Base-by-base conservation (phyloP, 176 grass and related monocot genomes). In the Puccinellia tenuiflora region DNA sequence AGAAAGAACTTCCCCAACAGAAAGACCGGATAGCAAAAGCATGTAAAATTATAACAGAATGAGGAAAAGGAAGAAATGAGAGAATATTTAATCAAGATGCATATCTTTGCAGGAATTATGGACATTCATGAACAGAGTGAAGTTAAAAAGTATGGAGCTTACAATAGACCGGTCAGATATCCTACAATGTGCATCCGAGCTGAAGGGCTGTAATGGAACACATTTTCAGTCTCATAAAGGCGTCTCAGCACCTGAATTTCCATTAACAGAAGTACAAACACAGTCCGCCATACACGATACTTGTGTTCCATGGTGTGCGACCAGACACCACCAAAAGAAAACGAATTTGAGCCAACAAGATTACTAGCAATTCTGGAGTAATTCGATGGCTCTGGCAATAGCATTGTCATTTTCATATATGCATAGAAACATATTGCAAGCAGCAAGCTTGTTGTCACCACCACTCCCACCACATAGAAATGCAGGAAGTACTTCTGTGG, bases 401-500 rank as follows among this genome's bases (percentile, higher is more conserved):
- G 79, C 54, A 89, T 83, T 31, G 87, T 76, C 92, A 98, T 93
- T 83, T 90, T 84, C 74, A 77, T 81, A 86, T 99, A 99, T 43
- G 92, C 96, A 47, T 96, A 94, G 79, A 96, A 87, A 85, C 91
- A 96, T 84, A 85, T 90, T 34, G 75, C 75, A 81, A 96, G 21
- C 37, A 93, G 75, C 79, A 99, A 88, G 59, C 57, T 61, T 47
- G 96, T 93, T 66, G 93, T 96, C 38, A 85, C 53, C 20, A 77
- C 85, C 61, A 74, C 73, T 52, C 83, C 91, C 54, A 95, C 62
- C 28, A 93, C 68, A 48, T 96, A 98, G 88, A 98, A 98, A 88
- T 98, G 96, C 77, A 96, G 93, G 89, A 90, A 98, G 73, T 86
- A 98, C 80, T 87, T 91, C n/a, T 95, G 93, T 20, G 96, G 96